Percentiles rank a stretch among this genome's conserved stretches.
These are phyloP conservation scores for Psidium friedrichsthalianum DNA, from an alignment of 345 rosid species.

Conservation along the genomic window DNA sequence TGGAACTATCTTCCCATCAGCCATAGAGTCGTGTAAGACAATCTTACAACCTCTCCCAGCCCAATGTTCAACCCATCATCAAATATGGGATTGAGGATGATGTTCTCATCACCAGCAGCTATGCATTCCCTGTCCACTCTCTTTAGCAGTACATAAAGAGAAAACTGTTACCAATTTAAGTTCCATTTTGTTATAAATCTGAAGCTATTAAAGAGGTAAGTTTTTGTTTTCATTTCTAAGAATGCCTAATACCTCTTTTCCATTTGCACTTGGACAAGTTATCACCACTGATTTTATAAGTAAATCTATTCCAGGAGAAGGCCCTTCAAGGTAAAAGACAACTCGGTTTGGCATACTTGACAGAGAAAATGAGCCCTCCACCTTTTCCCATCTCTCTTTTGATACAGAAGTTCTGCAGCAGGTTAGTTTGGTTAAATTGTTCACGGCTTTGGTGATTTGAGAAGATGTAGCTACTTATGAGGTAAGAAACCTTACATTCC, in stretches of 20 bases:
- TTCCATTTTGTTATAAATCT: background rate
- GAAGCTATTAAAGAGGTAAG: background rate
- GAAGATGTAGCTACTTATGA: background rate
- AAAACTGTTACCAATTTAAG: background rate
- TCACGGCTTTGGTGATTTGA: background rate
- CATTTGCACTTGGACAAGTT: conserved; percentile 28
- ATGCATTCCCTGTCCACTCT: background rate
- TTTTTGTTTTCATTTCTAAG: background rate
- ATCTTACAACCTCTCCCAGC: conserved; percentile 90
- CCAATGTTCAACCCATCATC: conserved; percentile 80
- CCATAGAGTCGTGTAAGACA: conserved; percentile 69
- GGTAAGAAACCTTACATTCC: conserved; percentile 56
- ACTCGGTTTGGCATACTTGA: conserved; percentile 51
- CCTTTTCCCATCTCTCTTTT: conserved; percentile 54
- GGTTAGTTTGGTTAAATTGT: background rate
- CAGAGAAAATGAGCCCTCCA: conserved; percentile 69
- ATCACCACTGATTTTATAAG: conserved; percentile 61
- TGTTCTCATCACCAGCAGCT: conserved; percentile 36
- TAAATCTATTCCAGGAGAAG: conserved; percentile 72
- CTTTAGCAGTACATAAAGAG: conserved; percentile 7
- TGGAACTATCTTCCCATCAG: conserved; percentile 63
- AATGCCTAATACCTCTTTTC: conserved; percentile 20
- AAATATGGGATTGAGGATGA: conserved; percentile 68
- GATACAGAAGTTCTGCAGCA: conserved; percentile 53
- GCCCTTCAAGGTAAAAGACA: conserved; percentile 87